phyloP scores from a whole-genome alignment of 208 protist species.

The Trypanosoma congolense region DNA sequence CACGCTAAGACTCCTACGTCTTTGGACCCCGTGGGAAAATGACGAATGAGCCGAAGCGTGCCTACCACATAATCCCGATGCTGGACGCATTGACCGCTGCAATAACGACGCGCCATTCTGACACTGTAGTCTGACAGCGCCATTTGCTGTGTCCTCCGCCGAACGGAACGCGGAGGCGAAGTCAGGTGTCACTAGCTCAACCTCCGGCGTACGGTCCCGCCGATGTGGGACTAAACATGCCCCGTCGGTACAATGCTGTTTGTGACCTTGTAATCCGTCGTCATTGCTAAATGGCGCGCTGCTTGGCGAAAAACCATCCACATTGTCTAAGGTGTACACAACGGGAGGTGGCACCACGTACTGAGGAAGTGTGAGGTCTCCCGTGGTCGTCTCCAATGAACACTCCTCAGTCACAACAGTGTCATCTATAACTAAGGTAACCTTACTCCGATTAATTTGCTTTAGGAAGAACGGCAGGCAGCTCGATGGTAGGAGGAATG shows the following conservation, averaged over 20 bases:
- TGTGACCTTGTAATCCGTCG: neutral
- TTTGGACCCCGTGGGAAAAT: slow-evolving; percentile 11
- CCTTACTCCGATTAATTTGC: slow-evolving; percentile 77
- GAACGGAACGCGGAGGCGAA: slow-evolving; percentile 1
- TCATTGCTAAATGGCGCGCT: neutral
- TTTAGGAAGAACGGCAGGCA: slow-evolving; percentile 64
- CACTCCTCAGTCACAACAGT: slow-evolving; percentile 4
- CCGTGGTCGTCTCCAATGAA: slow-evolving; percentile 1
- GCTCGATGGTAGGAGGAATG: slow-evolving; percentile 63
- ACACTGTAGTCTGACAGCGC: neutral
- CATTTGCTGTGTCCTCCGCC: neutral
- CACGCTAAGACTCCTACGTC: slow-evolving; percentile 11
- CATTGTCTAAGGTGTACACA: slow-evolving; percentile 19
- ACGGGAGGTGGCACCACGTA: slow-evolving; percentile 19
- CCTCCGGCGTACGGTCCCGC: slow-evolving; percentile 13
- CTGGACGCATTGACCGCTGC: neutral
- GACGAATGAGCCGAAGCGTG: slow-evolving; percentile 3
- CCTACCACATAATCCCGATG: slow-evolving; percentile 12
- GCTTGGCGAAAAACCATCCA: neutral
- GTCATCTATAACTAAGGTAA: slow-evolving; percentile 62
- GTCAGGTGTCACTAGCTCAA: neutral
- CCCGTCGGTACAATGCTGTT: neutral
- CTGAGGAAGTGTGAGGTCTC: slow-evolving; percentile 14
- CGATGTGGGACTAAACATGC: neutral
- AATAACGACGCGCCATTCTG: slow-evolving; percentile 7